Evolutionary conservation across 1,139 yeast genomes (phyloP).

Genomic region (Diutina pseudorugosa): DNA sequence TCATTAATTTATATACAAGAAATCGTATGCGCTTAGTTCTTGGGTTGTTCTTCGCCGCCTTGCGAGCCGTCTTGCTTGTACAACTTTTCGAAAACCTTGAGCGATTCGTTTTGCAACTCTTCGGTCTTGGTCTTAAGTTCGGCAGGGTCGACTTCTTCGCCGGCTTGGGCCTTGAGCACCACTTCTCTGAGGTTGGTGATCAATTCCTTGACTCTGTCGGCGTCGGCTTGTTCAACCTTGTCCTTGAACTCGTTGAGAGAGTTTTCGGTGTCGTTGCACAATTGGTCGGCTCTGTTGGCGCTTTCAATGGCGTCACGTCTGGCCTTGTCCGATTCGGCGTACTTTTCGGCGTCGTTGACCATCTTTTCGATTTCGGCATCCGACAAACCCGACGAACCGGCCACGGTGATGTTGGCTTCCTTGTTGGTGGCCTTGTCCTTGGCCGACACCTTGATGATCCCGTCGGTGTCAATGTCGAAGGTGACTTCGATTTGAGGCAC

Average conservation of each 20-base stretch:
- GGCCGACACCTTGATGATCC: slow-evolving; percentile 97
- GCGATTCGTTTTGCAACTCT: slow-evolving; percentile 83
- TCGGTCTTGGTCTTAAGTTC: slow-evolving; percentile 89
- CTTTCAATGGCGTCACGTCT: slow-evolving; percentile 88
- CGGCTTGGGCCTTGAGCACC: slow-evolving; percentile 88
- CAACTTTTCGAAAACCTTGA: slow-evolving; percentile 91
- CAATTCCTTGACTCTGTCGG: slow-evolving; percentile 73
- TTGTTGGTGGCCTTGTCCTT: slow-evolving; percentile 97
- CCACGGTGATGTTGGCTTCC: slow-evolving; percentile 97
- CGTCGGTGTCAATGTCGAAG: slow-evolving; percentile 96
- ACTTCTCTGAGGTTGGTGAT: slow-evolving; percentile 76
- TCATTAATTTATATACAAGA: slow-evolving; percentile 1
- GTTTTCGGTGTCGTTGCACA: slow-evolving; percentile 92
- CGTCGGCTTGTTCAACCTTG: slow-evolving; percentile 78
- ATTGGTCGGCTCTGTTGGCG: slow-evolving; percentile 96
- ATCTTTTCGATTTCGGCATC: slow-evolving; percentile 95
- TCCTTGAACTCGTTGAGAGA: slow-evolving; percentile 92
- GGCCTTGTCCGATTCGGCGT: slow-evolving; percentile 92
- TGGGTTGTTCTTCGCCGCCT: not conserved
- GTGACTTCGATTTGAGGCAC: slow-evolving; percentile 98
- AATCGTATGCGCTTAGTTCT: not conserved
- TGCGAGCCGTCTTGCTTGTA: slow-evolving; percentile 52
- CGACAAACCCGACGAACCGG: slow-evolving; percentile 95
- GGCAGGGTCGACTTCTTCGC: slow-evolving; percentile 74
- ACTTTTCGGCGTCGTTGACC: slow-evolving; percentile 97